Percentiles rank a stretch among this genome's conserved stretches.
Evolutionary conservation across 2,329 filamentous ascomycete genomes (phyloP).

Genomic region (Exophiala sideris): DNA sequence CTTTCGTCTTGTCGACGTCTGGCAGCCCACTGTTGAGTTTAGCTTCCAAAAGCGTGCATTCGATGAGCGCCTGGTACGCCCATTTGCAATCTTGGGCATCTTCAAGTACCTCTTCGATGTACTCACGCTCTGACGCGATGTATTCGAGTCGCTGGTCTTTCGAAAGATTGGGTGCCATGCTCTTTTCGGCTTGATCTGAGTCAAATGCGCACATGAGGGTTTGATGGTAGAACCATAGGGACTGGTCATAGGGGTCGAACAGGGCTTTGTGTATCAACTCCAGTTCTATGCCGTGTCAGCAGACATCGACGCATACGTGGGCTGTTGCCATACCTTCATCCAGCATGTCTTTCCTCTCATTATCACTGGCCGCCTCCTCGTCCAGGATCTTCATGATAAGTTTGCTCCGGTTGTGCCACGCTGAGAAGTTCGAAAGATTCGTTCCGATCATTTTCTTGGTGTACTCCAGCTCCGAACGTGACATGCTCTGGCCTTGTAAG

Average conservation of each 20-base stretch:
- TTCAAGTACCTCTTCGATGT: constrained; percentile 64
- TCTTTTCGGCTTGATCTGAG: constrained; percentile 47
- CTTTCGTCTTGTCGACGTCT: constrained; percentile 44
- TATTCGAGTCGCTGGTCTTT: constrained; percentile 62
- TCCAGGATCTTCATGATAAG: constrained; percentile 73
- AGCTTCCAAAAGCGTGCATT: constrained; percentile 63
- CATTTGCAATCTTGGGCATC: constrained; percentile 74
- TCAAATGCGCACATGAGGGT: constrained; percentile 72
- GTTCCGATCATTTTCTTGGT: constrained; percentile 80
- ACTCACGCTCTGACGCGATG: constrained; percentile 67
- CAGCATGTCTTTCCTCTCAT: constrained; percentile 65
- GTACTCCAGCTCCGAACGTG: constrained; percentile 79
- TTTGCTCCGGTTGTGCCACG: constrained; percentile 88
- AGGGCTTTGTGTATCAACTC: constrained; percentile 71
- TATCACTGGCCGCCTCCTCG: constrained; percentile 64
- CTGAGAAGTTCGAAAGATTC: constrained; percentile 94
- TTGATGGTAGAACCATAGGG: constrained; percentile 95
- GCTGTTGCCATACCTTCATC: constrained; percentile 57
- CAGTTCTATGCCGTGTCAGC: constrained; percentile 56
- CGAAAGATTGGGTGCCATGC: constrained; percentile 64
- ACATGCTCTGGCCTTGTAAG: constrained; percentile 60
- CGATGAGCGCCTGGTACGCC: constrained; percentile 82
- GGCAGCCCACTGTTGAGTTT: constrained; percentile 40
- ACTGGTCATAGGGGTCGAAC: constrained; percentile 91
- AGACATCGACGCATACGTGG: not conserved